A percentile compares a stretch with the other conserved stretches of the same genome.
Evolutionary conservation across 192 early-diverging fungal species (phyloP).

Genomic region (Backusella sp.): DNA sequence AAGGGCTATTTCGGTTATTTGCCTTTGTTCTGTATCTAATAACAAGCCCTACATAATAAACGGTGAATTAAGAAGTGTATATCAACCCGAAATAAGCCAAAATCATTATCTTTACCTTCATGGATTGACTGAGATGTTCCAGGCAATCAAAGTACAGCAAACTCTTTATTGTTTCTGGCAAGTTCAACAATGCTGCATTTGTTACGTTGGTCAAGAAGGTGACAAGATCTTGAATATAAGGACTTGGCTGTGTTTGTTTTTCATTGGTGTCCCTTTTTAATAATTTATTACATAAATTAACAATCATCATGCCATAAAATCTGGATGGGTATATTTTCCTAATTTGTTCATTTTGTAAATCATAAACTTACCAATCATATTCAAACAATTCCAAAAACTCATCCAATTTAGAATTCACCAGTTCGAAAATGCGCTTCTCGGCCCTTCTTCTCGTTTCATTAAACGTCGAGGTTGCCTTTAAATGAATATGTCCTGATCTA

Average conservation of each 20-base stretch:
- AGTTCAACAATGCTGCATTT: slow-evolving; percentile 63
- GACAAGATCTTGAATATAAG: slow-evolving; percentile 74
- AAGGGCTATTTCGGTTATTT: slow-evolving; percentile 58
- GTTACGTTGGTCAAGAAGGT: slow-evolving; percentile 67
- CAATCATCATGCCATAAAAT: background rate
- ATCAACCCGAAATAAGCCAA: background rate
- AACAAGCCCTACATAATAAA: slow-evolving; percentile 48
- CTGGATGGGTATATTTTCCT: slow-evolving; percentile 3
- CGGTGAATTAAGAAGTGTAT: background rate
- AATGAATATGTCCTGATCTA: slow-evolving; percentile 52
- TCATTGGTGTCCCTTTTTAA: slow-evolving; percentile 52
- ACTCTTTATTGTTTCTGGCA: slow-evolving; percentile 62
- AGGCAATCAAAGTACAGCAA: slow-evolving; percentile 74
- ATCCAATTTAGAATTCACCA: slow-evolving; percentile 81
- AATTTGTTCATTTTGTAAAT: background rate
- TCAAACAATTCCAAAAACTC: slow-evolving; percentile 78
- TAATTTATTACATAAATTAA: background rate
- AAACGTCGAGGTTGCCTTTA: slow-evolving; percentile 67
- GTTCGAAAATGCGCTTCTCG: slow-evolving; percentile 78
- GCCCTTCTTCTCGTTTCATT: slow-evolving; percentile 65
- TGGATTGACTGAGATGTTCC: slow-evolving; percentile 61
- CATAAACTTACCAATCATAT: slow-evolving; percentile 71
- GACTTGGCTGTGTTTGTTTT: slow-evolving; percentile 56
- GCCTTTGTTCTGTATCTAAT: slow-evolving; percentile 55
- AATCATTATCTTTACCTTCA: slow-evolving; percentile 55